phyloP scores from a whole-genome alignment of 805 yeast genomes.

The Schizosaccharomyces lindneri region DNA sequence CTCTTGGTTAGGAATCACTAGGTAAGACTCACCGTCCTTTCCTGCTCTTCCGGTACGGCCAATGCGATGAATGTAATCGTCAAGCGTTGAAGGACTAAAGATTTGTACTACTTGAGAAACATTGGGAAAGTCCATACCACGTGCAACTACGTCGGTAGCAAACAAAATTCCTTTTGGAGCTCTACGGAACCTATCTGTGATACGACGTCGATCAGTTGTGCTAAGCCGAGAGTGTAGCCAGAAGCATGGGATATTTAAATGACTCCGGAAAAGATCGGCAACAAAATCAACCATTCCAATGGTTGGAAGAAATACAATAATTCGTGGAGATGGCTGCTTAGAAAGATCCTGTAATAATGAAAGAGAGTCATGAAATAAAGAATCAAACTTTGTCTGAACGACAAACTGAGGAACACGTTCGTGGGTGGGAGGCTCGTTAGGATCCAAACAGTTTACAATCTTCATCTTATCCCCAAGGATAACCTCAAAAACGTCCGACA shows the following conservation, averaged over 20 bases:
- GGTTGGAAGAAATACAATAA: conserved; percentile 62
- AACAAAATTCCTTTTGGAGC: conserved; percentile 51
- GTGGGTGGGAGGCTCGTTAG: background rate
- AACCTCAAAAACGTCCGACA: conserved; percentile 50
- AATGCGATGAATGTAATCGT: conserved; percentile 72
- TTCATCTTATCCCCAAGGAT: background rate
- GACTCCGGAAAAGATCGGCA: conserved; percentile 48
- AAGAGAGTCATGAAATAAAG: conserved; percentile 30
- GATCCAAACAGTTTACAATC: background rate
- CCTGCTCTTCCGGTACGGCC: conserved; percentile 98
- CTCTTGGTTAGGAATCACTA: conserved; percentile 31
- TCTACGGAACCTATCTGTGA: conserved; percentile 49
- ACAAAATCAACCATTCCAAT: conserved; percentile 79
- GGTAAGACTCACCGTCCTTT: conserved; percentile 42
- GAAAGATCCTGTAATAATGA: conserved; percentile 72
- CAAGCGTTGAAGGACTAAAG: conserved; percentile 56
- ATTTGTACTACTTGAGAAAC: conserved; percentile 68
- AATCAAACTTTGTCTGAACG: conserved; percentile 21
- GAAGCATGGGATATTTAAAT: conserved; percentile 34
- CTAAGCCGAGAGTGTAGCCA: conserved; percentile 75
- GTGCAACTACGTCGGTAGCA: conserved; percentile 88
- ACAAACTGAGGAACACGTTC: conserved; percentile 1
- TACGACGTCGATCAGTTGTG: conserved; percentile 68
- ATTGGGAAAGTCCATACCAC: conserved; percentile 77
- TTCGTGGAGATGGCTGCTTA: conserved; percentile 55